A percentile compares a stretch with the other conserved stretches of the same genome.
Conservation (phyloP, 257 asterid genomes). For the Solanum bulbocastanum region DNA sequence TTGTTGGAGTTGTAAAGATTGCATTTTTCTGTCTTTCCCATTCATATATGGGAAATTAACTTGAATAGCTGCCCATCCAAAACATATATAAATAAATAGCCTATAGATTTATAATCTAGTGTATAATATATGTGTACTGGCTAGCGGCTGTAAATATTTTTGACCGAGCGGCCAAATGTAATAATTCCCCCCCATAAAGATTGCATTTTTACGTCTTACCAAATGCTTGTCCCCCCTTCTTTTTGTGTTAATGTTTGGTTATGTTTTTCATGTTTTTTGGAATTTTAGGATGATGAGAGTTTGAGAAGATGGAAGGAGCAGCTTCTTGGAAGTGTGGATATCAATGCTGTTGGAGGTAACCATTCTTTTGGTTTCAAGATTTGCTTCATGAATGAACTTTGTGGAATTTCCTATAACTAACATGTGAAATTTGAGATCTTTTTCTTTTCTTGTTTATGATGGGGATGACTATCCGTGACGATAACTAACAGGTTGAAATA, state of each 20-base stretch:
- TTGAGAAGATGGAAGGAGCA: constrained; percentile 71
- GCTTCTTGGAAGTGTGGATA: constrained; percentile 59
- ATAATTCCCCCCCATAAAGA: not conserved
- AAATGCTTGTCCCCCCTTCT: not conserved
- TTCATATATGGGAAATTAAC: not conserved
- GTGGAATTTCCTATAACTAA: not conserved
- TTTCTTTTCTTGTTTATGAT: not conserved
- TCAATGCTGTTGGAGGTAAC: constrained; percentile 44
- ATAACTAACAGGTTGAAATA: not conserved
- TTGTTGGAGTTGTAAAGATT: not conserved
- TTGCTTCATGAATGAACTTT: not conserved
- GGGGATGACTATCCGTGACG: not conserved
- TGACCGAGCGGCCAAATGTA: not conserved
- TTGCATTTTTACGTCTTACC: not conserved
- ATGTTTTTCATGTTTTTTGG: not conserved
- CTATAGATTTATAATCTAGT: not conserved
- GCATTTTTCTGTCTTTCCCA: not conserved
- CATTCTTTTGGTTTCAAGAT: not conserved
- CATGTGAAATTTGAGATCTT: not conserved
- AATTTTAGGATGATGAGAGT: constrained; percentile 58
- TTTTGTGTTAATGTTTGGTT: not conserved
- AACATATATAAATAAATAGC: not conserved
- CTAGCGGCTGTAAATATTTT: not conserved
- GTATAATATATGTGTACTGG: not conserved
- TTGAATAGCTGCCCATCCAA: not conserved